Evolutionary conservation across 495 filamentous ascomycete species (phyloP).

Genomic region (Glonium stellatum): DNA sequence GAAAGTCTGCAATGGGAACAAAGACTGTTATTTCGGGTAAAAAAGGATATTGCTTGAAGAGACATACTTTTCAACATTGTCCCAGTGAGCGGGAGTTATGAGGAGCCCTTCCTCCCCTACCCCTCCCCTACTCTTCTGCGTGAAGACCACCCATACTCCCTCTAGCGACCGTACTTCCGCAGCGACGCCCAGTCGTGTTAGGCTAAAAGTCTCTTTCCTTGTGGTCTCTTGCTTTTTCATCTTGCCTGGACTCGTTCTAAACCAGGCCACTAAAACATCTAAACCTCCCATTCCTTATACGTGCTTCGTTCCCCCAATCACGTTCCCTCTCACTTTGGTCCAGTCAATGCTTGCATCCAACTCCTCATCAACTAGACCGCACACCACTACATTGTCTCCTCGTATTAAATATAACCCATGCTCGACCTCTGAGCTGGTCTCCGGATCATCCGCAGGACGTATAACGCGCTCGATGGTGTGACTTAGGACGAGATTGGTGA

Average conservation of each 20-base stretch:
- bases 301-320: conserved; percentile 78
- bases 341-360: conserved; percentile 86
- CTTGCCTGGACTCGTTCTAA: neutral
- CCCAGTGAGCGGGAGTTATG: neutral
- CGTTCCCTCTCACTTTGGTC: conserved; percentile 77
- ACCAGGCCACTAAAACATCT: neutral
- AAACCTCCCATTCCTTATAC: conserved; percentile 40
- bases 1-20: neutral
- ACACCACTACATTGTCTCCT: conserved; percentile 89
- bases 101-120: neutral
- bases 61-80: neutral
- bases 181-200: no score
- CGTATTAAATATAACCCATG: conserved; percentile 88
- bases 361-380: conserved; percentile 82
- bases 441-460: conserved; percentile 69
- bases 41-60: neutral
- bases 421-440: conserved; percentile 70
- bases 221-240: neutral
- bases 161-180: no score
- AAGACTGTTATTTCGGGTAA: neutral
- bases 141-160: neutral
- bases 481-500: conserved; percentile 84
- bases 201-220: no score
- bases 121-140: neutral
- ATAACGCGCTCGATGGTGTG: conserved; percentile 87